Percentiles rank a stretch among this genome's conserved stretches.
Conservation (phyloP, 805 yeast genomes). For the Nakazawaea pomicola region DNA sequence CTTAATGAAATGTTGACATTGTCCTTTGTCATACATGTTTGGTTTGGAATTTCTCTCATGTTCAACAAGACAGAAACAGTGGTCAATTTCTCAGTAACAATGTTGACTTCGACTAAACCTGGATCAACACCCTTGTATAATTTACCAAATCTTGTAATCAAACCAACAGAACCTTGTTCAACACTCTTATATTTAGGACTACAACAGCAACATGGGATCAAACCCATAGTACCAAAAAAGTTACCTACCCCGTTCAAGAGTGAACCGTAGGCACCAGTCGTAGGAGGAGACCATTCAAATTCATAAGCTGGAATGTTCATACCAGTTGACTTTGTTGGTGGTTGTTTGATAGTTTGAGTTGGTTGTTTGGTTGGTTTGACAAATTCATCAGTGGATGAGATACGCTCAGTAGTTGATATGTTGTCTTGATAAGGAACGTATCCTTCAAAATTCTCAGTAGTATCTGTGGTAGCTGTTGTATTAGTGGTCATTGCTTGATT, state of each 20-base stretch:
- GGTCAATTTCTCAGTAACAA: conserved; percentile 53
- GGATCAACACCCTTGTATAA: conserved; percentile 63
- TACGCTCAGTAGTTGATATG: neutral
- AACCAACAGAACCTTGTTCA: conserved; percentile 64
- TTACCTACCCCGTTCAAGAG: conserved; percentile 37
- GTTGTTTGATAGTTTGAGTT: neutral
- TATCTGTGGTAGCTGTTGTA: neutral
- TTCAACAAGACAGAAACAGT: conserved; percentile 50
- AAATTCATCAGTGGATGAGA: conserved; percentile 1
- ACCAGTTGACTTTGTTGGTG: conserved; percentile 1
- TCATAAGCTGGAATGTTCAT: conserved; percentile 21
- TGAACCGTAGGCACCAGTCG: conserved; percentile 30
- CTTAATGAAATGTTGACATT: conserved; percentile 59
- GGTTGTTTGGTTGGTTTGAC: neutral
- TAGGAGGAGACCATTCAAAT: conserved; percentile 29
- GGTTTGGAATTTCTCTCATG: conserved; percentile 62
- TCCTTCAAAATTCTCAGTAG: too few species aligned
- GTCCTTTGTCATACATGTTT: conserved; percentile 66
- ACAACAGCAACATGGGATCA: conserved; percentile 51
- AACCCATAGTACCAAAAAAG: conserved; percentile 47
- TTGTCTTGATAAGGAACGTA: too few species aligned
- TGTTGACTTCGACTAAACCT: conserved; percentile 60
- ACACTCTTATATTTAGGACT: conserved; percentile 53
- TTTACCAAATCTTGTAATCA: conserved; percentile 63
- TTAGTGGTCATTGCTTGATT: neutral